Conservation (phyloP, 1,139 yeast genomes). For the Hyphopichia wangnamkhiaoensis region DNA sequence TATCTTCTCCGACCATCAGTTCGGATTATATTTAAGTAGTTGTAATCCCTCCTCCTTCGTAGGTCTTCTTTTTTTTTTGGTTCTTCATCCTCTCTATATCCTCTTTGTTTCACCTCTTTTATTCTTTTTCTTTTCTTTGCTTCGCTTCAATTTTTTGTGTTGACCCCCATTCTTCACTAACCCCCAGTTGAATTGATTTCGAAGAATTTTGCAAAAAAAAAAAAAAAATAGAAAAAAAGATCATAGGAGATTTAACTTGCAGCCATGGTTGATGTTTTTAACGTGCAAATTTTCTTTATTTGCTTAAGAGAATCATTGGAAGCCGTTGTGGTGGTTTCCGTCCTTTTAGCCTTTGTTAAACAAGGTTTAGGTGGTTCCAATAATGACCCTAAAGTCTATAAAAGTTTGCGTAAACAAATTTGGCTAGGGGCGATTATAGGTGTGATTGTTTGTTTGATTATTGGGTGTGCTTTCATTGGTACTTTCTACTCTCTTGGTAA, state of each 20-base stretch:
- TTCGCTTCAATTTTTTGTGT: not conserved
- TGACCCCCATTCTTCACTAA: not conserved
- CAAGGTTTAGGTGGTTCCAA: conserved; percentile 68
- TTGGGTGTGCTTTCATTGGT: conserved; percentile 86
- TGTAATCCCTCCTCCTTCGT: too few species aligned
- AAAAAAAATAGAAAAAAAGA: not conserved
- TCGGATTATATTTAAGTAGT: too few species aligned
- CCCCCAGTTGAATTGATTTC: not conserved
- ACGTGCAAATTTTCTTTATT: conserved; percentile 72
- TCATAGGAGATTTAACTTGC: not conserved
- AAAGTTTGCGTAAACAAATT: conserved; percentile 67
- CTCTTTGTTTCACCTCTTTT: not conserved
- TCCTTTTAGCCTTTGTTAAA: conserved; percentile 82
- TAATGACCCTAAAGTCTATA: conserved; percentile 55
- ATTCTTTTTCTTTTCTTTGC: not conserved
- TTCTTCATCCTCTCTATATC: not conserved
- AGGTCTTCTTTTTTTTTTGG: not conserved
- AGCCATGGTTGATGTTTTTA: conserved; percentile 46
- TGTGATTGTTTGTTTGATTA: conserved; percentile 65
- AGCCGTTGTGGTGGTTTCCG: conserved; percentile 87
- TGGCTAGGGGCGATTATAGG: conserved; percentile 80
- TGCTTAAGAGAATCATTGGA: conserved; percentile 89
- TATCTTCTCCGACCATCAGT: too few species aligned
- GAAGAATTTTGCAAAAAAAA: too few species aligned
- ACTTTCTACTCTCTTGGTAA: conserved; percentile 76